These are phyloP conservation scores for Chaetomium fimeti DNA, from an alignment of 495 filamentous ascomycete species.

Conservation along the genomic window DNA sequence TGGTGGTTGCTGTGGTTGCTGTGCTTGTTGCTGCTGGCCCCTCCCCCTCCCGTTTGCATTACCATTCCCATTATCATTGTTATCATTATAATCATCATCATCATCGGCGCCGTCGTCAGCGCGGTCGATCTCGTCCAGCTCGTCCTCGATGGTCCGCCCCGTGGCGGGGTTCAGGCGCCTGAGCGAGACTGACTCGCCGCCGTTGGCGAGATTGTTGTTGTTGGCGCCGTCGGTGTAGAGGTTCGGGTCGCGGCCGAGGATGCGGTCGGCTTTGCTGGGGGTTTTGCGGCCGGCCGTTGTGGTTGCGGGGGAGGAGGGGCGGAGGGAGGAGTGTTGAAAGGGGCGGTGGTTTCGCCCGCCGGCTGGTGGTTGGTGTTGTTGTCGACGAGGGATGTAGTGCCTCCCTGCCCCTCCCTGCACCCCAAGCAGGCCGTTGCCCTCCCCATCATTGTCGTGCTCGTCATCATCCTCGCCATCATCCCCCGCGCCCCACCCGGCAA, in stretches of 20 bases:
- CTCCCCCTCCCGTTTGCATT: too few species aligned
- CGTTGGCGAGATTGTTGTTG: conserved; percentile 19
- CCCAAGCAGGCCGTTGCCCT: not conserved
- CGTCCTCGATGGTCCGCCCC: conserved; percentile 39
- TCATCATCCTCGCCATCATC: conserved; percentile 20
- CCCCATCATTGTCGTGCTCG: conserved; percentile 22
- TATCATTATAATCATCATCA: conserved; percentile 22
- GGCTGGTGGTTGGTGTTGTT: conserved; percentile 9
- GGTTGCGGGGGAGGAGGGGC: not conserved
- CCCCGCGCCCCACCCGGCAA: conserved; percentile 54
- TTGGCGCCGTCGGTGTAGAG: conserved; percentile 43
- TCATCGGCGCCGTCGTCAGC: conserved; percentile 19
- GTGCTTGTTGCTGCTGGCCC: too few species aligned
- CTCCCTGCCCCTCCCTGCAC: conserved; percentile 34
- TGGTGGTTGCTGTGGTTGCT: conserved; percentile 11
- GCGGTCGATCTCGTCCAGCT: conserved; percentile 32
- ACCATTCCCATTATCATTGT: conserved; percentile 19
- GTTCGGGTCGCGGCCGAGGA: conserved; percentile 51
- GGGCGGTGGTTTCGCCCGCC: not conserved
- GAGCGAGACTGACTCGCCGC: conserved; percentile 41
- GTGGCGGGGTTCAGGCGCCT: conserved; percentile 38
- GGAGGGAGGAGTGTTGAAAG: conserved; percentile 8
- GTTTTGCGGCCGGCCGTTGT: conserved; percentile 23
- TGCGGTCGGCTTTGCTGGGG: conserved; percentile 51
- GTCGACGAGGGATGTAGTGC: conserved; percentile 28